These are phyloP conservation scores for Phytophthora tentaculata DNA, from an alignment of 352 stramenopile species.

Conservation along the genomic window DNA sequence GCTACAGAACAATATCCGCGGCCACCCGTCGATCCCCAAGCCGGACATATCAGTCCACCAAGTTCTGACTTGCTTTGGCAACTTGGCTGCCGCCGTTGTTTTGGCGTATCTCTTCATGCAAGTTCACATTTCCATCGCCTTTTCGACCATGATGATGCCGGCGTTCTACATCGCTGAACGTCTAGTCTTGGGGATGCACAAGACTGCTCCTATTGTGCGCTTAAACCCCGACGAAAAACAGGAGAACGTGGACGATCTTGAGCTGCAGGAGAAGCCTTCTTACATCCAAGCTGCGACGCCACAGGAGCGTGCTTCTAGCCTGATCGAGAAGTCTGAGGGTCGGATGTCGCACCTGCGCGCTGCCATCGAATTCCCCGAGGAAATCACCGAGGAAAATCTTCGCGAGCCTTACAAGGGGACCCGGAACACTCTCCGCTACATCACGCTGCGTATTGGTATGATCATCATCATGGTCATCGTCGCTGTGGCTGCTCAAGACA, in stretches of 20 bases:
- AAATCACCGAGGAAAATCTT: conserved; percentile 25
- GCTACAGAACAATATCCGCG: conserved; percentile 26
- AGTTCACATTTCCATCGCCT: conserved; percentile 50
- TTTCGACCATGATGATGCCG: conserved; percentile 53
- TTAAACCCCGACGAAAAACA: conserved; percentile 30
- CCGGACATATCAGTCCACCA: conserved; percentile 16
- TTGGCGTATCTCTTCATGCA: conserved; percentile 58
- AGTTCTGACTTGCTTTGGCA: conserved; percentile 26
- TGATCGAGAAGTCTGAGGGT: conserved; percentile 23
- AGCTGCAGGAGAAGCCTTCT: conserved; percentile 25
- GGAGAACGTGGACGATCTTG: conserved; percentile 11
- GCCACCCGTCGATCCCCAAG: conserved; percentile 26
- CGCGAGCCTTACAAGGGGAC: conserved; percentile 44
- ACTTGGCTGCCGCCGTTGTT: conserved; percentile 47
- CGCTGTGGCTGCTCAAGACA: conserved; percentile 17
- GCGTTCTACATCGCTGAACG: conserved; percentile 47
- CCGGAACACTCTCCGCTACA: conserved; percentile 43
- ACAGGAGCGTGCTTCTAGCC: conserved; percentile 8
- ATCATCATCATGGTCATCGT: conserved; percentile 23
- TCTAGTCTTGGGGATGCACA: conserved; percentile 31
- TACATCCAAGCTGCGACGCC: conserved; percentile 12
- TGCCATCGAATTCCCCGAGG: conserved; percentile 16
- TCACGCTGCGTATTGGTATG: conserved; percentile 22
- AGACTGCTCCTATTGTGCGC: conserved; percentile 24
- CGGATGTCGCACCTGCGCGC: conserved; percentile 25